phyloP scores from a whole-genome alignment of 2,329 filamentous ascomycete genomes.

The Cordyceps fumosorosea region DNA sequence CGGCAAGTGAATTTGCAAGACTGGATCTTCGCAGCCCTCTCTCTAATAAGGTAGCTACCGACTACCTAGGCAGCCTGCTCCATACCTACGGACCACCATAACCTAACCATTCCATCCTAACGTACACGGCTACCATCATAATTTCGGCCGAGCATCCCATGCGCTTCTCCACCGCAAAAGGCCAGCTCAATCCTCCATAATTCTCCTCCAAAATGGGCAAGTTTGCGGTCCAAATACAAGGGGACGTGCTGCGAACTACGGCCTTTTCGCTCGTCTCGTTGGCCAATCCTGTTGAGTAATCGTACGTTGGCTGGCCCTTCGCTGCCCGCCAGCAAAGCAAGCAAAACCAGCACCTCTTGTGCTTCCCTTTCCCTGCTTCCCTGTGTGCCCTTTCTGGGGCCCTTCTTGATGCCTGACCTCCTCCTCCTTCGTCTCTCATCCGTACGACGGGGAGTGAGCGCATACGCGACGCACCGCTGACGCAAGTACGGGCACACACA shows the following conservation, averaged over 20 bases:
- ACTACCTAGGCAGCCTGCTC: neutral
- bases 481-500: neutral
- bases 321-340: neutral
- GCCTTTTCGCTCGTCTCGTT: neutral
- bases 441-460: neutral
- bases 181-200: neutral
- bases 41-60: neutral
- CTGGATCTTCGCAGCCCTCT: neutral
- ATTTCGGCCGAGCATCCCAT: neutral
- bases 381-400: neutral
- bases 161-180: neutral
- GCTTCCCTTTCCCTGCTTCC: neutral
- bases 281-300: slow-evolving; percentile 9
- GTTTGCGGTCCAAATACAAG: neutral
- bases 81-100: neutral
- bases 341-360: neutral
- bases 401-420: neutral
- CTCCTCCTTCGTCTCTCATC: neutral
- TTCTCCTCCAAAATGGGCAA: neutral
- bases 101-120: no score
- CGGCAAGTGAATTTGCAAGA: neutral
- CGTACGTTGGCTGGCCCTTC: neutral
- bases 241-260: neutral
- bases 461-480: neutral
- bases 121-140: neutral